phyloP scores from a whole-genome alignment of 176 grass and related monocot species.

The Carex scoparia region DNA sequence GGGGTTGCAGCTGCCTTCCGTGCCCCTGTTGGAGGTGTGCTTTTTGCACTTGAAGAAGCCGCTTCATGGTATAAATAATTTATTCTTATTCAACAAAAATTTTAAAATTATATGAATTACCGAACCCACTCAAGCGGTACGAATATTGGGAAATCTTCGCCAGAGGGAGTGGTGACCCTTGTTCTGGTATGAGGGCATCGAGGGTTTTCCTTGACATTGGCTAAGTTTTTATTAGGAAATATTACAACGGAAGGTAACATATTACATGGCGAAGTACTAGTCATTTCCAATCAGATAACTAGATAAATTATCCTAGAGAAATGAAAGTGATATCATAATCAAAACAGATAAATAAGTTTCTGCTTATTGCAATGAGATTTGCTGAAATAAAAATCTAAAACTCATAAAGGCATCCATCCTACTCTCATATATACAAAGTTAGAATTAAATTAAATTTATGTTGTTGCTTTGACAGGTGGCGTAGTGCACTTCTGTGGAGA shows the following conservation, averaged over 20 bases:
- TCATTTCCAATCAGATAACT: not conserved
- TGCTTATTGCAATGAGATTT: not conserved
- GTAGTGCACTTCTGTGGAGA: constrained; percentile 91
- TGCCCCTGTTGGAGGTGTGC: constrained; percentile 89
- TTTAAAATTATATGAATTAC: not conserved
- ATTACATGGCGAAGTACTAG: not conserved
- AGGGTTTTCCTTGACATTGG: not conserved
- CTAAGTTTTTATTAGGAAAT: not conserved
- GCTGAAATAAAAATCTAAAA: not conserved
- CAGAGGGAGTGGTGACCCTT: not conserved
- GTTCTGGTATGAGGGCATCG: not conserved
- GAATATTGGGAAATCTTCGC: not conserved
- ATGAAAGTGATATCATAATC: not conserved
- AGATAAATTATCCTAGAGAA: not conserved
- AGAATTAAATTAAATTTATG: not conserved
- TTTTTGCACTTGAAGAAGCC: constrained; percentile 96
- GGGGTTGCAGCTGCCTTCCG: constrained; percentile 93
- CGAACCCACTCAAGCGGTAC: not conserved
- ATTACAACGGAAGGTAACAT: not conserved
- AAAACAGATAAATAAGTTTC: not conserved
- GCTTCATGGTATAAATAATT: constrained; percentile 71
- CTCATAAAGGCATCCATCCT: not conserved
- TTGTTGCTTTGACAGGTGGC: constrained; percentile 64
- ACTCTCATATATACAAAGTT: not conserved
- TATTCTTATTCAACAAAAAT: not conserved